Base-by-base conservation (phyloP, 75 land plant genomes). In the Sequoiadendron giganteum region DNA sequence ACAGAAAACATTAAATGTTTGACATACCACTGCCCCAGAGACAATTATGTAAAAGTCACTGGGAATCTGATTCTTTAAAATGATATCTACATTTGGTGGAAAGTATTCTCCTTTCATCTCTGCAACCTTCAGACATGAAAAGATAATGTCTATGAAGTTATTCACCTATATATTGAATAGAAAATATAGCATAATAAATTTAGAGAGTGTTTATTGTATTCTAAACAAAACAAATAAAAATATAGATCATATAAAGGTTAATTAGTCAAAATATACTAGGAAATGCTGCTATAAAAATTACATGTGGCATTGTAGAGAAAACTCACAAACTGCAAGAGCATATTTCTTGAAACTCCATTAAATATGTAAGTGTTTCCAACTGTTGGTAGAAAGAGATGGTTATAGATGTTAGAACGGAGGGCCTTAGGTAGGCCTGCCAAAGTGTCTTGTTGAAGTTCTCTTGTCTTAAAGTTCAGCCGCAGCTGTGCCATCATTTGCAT, bases 381-480 rank as follows among this genome's bases (percentile, higher is more conserved):
- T 11, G 93, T 93, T 14, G 65, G 40, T n/a, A 85, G 93, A 87
- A 96, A 96, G 48, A 96, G 95, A 87, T 95, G 94, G 32, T 94
- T 93, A 1, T 94, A 86, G 82, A 96, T 94, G 89, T 89, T 92
- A n/a, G 93, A 90, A 54, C 97, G 90, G 39, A 96, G 91, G 47
- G 97, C 96, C 70, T 96, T 96, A 7, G 97, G 97, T 55, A 96
- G 87, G 42, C 86, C 87, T 43, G 92, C 87, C 42, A 96, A 85
- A 39, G 91, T 93, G 49, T 95, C 94, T 82, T 96, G 91, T 73
- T 96, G 97, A 34, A 96, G 86, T 87, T 94, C 95, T 85, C 88
- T 92, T 78, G 96, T 94, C 89, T 91, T 92, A 89, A 95, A 96
- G 88, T 94, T 95, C 32, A 96, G 94, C 38, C 89, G 91, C 90